Evolutionary conservation across 2,329 filamentous ascomycete species (phyloP).

Genomic region (Teratosphaeria zuluensis): DNA sequence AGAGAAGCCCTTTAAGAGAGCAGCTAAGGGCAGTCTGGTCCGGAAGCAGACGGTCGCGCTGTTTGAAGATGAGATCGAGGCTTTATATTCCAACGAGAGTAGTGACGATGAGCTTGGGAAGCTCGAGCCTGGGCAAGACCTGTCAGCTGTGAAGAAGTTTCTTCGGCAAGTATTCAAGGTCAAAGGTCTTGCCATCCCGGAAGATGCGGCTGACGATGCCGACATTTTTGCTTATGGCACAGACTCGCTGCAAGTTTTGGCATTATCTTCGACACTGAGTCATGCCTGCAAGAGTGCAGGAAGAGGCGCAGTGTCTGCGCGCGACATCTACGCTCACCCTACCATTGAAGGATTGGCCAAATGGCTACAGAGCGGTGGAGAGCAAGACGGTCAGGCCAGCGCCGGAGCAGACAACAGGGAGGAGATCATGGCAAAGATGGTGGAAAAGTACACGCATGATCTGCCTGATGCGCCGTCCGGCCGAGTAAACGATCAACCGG

Average conservation of each 20-base stretch:
- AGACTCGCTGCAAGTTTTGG: slow-evolving; percentile 23
- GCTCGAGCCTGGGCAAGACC: slow-evolving; percentile 4
- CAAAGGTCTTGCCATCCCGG: slow-evolving; percentile 4
- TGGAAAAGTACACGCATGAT: slow-evolving; percentile 20
- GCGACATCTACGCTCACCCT: slow-evolving; percentile 22
- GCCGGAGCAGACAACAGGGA: slow-evolving; percentile 3
- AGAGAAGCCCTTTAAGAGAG: slow-evolving; percentile 35
- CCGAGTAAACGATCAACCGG: neutral
- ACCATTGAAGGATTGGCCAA: slow-evolving; percentile 6
- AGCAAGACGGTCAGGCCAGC: neutral
- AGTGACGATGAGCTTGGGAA: slow-evolving; percentile 8
- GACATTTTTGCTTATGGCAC: slow-evolving; percentile 25
- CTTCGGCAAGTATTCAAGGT: slow-evolving; percentile 9
- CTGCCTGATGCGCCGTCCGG: slow-evolving; percentile 5
- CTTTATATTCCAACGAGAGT: slow-evolving; percentile 28
- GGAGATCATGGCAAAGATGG: slow-evolving; percentile 18
- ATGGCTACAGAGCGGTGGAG: neutral
- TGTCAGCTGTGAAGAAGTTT: slow-evolving; percentile 5
- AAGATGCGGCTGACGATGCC: slow-evolving; percentile 8
- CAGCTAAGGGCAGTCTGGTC: slow-evolving; percentile 39
- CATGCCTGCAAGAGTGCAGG: neutral
- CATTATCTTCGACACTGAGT: neutral
- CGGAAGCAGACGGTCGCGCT: slow-evolving; percentile 29
- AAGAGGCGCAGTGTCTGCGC: neutral
- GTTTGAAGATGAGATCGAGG: slow-evolving; percentile 38